Conservation (phyloP, 1,284 basidiomycete species). For the Cryptococcus neoformans region DNA sequence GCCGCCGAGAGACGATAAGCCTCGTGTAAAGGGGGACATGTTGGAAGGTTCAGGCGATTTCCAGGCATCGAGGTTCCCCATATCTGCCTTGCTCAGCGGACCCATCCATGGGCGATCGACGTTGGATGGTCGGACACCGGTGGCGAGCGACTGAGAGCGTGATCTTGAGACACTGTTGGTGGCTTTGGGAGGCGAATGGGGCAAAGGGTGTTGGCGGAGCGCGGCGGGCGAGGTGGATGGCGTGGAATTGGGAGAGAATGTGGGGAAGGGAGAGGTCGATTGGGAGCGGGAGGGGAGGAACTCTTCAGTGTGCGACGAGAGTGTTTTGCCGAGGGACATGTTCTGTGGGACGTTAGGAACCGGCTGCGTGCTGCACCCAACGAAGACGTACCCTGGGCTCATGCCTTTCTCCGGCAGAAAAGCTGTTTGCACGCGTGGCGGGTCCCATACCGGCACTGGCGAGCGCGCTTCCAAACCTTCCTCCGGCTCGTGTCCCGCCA, state of each 20-base stretch:
- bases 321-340: conserved; percentile 28
- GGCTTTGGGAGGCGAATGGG: conserved; percentile 40
- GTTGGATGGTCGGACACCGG: conserved; percentile 30
- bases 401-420: conserved; percentile 34
- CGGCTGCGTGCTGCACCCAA: neutral
- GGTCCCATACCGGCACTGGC: conserved; percentile 8
- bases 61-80: conserved; percentile 20
- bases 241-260: conserved; percentile 43
- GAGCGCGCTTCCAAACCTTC: conserved; percentile 19
- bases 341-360: conserved; percentile 19
- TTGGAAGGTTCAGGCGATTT: conserved; percentile 35
- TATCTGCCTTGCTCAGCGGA: conserved; percentile 32
- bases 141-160: conserved; percentile 41
- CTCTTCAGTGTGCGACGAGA: conserved; percentile 46
- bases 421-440: conserved; percentile 42
- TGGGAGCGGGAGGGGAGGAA: conserved; percentile 30
- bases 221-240: conserved; percentile 31
- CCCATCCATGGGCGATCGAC: conserved; percentile 29
- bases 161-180: conserved; percentile 41
- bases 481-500: conserved; percentile 38
- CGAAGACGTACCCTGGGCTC: conserved; percentile 23
- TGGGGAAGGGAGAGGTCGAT: conserved; percentile 40
- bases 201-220: conserved; percentile 12
- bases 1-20: conserved; percentile 11
- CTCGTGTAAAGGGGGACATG: conserved; percentile 42